Percentiles rank a stretch among this genome's conserved stretches.
These are phyloP conservation scores for Eucalyptus pauciflora DNA, from an alignment of 345 rosid genomes.

Conservation along the genomic window DNA sequence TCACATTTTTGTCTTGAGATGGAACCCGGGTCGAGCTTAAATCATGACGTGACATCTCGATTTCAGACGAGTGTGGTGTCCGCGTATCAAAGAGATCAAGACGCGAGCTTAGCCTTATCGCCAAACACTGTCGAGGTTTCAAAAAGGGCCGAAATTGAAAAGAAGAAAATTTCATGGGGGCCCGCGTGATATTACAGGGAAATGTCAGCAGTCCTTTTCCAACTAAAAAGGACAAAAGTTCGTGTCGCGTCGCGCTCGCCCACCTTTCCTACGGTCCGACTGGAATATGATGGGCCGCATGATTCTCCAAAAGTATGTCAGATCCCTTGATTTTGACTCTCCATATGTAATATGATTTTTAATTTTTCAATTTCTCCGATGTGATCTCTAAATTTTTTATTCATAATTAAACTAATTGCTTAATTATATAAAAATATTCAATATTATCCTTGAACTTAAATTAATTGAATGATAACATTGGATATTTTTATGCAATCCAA, in stretches of 20 bases:
- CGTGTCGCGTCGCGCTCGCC: background rate
- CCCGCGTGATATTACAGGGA: background rate
- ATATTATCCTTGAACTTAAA: accelerated
- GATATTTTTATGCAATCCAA: no score
- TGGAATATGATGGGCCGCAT: background rate
- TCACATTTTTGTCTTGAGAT: background rate
- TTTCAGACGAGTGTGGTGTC: background rate
- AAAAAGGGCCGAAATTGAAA: background rate
- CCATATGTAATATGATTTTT: accelerated
- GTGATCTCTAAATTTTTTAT: accelerated
- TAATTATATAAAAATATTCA: accelerated
- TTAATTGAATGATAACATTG: accelerated
- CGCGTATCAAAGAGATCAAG: background rate
- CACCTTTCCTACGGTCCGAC: background rate
- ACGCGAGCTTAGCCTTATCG: background rate
- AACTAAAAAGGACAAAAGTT: background rate
- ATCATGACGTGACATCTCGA: background rate
- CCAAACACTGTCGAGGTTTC: background rate
- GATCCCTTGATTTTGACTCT: background rate
- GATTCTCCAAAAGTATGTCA: background rate
- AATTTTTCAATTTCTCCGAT: accelerated
- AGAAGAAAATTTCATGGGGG: background rate
- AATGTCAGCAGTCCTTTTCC: background rate
- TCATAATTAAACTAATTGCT: accelerated
- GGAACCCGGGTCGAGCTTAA: background rate